Conservation (phyloP, 2,329 filamentous ascomycete genomes). For the Trichoderma semiorbis region DNA sequence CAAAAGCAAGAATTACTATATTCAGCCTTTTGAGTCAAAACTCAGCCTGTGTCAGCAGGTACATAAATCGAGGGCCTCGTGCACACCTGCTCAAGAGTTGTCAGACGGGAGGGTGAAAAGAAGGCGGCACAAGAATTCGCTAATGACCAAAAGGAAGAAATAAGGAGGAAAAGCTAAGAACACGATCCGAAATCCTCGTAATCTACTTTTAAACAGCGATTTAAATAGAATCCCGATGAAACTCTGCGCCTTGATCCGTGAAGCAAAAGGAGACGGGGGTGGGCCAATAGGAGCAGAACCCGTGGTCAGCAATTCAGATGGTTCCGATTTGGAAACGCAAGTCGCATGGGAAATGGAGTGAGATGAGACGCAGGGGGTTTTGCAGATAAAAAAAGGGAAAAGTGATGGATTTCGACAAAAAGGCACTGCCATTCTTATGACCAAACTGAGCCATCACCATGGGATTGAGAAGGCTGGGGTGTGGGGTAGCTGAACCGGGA, state of each 20-base stretch:
- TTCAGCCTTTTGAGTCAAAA: not conserved
- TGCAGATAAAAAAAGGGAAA: not conserved
- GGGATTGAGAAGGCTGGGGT: not conserved
- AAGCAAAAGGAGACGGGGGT: not conserved
- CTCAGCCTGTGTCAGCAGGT: conserved; percentile 1
- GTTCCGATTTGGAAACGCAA: not conserved
- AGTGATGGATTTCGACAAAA: not conserved
- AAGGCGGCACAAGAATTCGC: not conserved
- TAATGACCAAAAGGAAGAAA: not conserved
- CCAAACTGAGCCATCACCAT: not conserved
- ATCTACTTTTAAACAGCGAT: not conserved
- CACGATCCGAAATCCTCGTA: not conserved
- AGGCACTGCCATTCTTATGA: not conserved
- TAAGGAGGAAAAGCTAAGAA: not conserved
- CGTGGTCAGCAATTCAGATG: not conserved
- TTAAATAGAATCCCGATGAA: not conserved
- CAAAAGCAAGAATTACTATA: not conserved
- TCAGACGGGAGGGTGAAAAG: not conserved
- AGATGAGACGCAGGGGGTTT: not conserved
- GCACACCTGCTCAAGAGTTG: conserved; percentile 21
- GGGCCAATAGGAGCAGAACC: not conserved
- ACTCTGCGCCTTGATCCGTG: not conserved
- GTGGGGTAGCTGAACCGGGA: conserved; percentile 8
- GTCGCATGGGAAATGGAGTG: not conserved
- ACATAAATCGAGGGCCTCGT: conserved; percentile 18